Evolutionary conservation across 345 rosid species (phyloP).

Genomic region (Moricandia moricandioides): DNA sequence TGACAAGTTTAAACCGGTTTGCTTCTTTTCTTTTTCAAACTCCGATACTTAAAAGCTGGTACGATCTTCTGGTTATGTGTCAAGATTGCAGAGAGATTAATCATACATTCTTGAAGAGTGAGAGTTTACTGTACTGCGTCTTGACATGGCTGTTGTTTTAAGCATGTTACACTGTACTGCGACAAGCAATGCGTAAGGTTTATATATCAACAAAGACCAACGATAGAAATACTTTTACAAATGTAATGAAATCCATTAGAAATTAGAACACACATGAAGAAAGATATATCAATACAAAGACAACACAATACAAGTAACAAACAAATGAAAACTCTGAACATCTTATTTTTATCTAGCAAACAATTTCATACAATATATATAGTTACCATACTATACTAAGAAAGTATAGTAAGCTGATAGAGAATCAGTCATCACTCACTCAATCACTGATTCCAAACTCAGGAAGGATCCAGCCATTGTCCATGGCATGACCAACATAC

Average conservation of each 20-base stretch:
- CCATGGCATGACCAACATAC: slow-evolving; percentile 67
- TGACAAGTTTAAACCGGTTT: not conserved
- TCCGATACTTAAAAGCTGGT: no score
- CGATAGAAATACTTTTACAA: not conserved
- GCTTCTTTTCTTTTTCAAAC: no score
- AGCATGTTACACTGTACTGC: no score
- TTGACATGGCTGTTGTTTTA: no score
- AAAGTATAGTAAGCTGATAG: slow-evolving; percentile 15
- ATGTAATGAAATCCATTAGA: slow-evolving; percentile 1
- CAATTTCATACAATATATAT: slow-evolving; percentile 8
- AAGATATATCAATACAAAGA: slow-evolving; percentile 10
- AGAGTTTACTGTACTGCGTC: no score
- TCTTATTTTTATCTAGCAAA: slow-evolving; percentile 26
- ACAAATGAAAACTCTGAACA: slow-evolving; percentile 20
- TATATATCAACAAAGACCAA: not conserved
- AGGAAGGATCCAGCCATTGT: slow-evolving; percentile 76
- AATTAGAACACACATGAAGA: slow-evolving; percentile 18
- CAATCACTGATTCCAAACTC: slow-evolving; percentile 41
- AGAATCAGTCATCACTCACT: slow-evolving; percentile 30
- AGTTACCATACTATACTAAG: slow-evolving; percentile 8
- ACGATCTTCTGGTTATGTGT: not conserved
- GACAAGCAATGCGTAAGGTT: not conserved
- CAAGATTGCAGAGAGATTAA: no score
- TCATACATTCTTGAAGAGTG: no score
- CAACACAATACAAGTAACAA: slow-evolving; percentile 6